Evolutionary conservation across 2,329 filamentous ascomycete genomes (phyloP).

Genomic region (Sclerotinia nivalis): DNA sequence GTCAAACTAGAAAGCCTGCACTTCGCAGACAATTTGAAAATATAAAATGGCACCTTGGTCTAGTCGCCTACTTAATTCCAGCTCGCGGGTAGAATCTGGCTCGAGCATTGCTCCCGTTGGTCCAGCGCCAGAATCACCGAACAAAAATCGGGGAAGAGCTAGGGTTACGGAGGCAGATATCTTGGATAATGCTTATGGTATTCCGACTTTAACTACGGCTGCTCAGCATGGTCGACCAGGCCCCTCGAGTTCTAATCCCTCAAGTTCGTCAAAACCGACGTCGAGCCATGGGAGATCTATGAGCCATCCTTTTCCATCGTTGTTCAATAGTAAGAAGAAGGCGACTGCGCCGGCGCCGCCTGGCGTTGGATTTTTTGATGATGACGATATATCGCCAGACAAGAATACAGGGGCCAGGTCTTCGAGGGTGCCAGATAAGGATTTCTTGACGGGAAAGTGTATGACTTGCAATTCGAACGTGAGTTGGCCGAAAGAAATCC

Average conservation of each 20-base stretch:
- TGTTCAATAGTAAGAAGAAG: constrained; percentile 65
- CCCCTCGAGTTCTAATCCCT: constrained; percentile 25
- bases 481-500: constrained; percentile 72
- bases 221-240: constrained; percentile 4
- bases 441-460: constrained; percentile 71
- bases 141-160: constrained; percentile 19
- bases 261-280: constrained; percentile 23
- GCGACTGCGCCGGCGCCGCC: constrained; percentile 40
- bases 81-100: constrained; percentile 33
- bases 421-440: constrained; percentile 49
- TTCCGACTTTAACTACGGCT: constrained; percentile 33
- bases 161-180: constrained; percentile 40
- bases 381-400: constrained; percentile 15
- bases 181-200: constrained; percentile 39
- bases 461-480: constrained; percentile 84
- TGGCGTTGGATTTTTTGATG: background rate
- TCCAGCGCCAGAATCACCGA: constrained; percentile 16
- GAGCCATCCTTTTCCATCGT: constrained; percentile 76
- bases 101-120: constrained; percentile 16
- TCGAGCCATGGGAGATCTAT: constrained; percentile 52
- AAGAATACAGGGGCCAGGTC: constrained; percentile 39
- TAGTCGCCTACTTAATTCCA: constrained; percentile 37
- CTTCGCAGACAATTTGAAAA: constrained; percentile 16
- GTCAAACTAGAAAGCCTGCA: constrained; percentile 19
- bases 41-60: constrained; percentile 41